A percentile compares a stretch with the other conserved stretches of the same genome.
These are phyloP conservation scores for Styphnolobium japonicum DNA, from an alignment of 306 rosid species.

Conservation along the genomic window DNA sequence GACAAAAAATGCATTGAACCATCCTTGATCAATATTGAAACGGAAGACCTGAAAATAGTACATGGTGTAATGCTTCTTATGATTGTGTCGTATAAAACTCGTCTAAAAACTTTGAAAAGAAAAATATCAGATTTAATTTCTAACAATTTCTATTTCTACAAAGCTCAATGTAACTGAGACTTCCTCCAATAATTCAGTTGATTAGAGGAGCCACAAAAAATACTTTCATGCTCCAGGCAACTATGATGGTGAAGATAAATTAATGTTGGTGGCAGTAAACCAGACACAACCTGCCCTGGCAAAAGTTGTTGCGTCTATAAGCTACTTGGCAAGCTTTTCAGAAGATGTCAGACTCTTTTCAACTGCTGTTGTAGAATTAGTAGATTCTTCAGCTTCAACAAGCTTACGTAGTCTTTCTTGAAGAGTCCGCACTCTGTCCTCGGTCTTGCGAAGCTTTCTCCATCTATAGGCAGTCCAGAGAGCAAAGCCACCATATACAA, in stretches of 20 bases:
- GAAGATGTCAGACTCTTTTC: conserved; percentile 50
- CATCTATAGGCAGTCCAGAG: conserved; percentile 72
- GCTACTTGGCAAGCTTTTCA: conserved; percentile 34
- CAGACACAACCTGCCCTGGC: conserved; percentile 18
- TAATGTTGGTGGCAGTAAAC: conserved; percentile 5
- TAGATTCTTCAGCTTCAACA: conserved; percentile 54
- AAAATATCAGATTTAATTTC: conserved; percentile 2
- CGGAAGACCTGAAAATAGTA: background rate
- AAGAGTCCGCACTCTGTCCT: conserved; percentile 60
- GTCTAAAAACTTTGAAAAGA: background rate
- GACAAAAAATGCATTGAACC: background rate
- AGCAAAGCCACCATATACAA: conserved; percentile 74
- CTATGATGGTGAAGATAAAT: conserved; percentile 2
- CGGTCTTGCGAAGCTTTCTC: conserved; percentile 82
- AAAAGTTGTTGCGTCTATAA: background rate
- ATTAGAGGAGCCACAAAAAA: background rate
- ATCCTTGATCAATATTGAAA: background rate
- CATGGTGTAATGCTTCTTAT: background rate
- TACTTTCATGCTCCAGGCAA: background rate
- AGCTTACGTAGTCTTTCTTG: conserved; percentile 60
- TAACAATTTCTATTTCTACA: conserved; percentile 17
- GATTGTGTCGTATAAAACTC: background rate
- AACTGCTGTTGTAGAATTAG: conserved; percentile 38
- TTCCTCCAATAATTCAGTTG: conserved; percentile 12
- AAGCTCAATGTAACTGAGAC: conserved; percentile 5